phyloP scores from a whole-genome alignment of 352 stramenopile genomes.

The Phytopythium montanum region DNA sequence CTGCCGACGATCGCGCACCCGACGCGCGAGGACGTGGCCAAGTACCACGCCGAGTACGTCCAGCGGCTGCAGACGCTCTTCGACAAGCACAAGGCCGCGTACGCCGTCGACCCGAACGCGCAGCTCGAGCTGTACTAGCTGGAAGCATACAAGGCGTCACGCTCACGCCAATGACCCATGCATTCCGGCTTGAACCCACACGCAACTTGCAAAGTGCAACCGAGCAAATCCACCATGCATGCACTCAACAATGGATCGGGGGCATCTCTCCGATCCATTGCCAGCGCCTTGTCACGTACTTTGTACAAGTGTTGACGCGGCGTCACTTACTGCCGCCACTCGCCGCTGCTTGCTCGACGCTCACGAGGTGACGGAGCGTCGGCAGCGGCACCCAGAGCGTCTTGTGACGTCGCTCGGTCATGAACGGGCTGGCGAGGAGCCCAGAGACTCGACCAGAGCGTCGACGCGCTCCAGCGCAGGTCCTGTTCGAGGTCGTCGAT shows the following conservation, averaged over 20 bases:
- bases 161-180: background rate
- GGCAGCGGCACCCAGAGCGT: background rate
- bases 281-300: background rate
- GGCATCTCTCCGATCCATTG: background rate
- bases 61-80: conserved; percentile 80
- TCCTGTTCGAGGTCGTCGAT: conserved; percentile 37
- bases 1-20: conserved; percentile 86
- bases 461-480: conserved; percentile 35
- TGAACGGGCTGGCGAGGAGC: conserved; percentile 6
- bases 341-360: conserved; percentile 1
- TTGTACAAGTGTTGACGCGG: background rate
- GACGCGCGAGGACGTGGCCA: conserved; percentile 80
- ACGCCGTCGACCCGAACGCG: conserved; percentile 57
- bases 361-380: background rate
- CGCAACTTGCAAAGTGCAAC: background rate
- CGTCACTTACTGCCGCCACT: conserved; percentile 1
- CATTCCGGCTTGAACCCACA: background rate
- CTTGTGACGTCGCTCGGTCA: too few species aligned
- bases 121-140: conserved; percentile 51
- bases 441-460: conserved; percentile 28
- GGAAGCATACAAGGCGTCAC: conserved; percentile 1
- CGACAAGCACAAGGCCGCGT: conserved; percentile 81
- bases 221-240: background rate
- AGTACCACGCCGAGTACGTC: conserved; percentile 90
- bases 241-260: background rate